Conservation (phyloP, 768 basidiomycete species). For the Suillus americanus region DNA sequence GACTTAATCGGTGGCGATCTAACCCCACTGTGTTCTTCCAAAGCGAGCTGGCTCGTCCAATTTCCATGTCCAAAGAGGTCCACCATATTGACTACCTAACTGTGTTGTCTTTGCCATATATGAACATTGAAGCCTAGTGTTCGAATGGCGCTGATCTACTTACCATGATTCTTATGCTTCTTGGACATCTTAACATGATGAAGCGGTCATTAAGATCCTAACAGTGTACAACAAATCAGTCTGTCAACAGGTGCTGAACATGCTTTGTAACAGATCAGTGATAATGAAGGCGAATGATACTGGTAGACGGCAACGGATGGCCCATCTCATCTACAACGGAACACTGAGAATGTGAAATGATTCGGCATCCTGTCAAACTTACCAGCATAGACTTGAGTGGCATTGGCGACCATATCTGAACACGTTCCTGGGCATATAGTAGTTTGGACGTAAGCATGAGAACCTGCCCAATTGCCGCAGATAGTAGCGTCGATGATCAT, state of each 20-base stretch:
- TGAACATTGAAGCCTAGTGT: neutral
- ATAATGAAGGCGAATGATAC: slow-evolving; percentile 3
- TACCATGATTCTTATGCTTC: neutral
- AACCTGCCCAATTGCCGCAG: slow-evolving; percentile 32
- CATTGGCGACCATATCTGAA: slow-evolving; percentile 48
- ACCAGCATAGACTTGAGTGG: slow-evolving; percentile 55
- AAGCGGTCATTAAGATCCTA: neutral
- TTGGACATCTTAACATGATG: neutral
- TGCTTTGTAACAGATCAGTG: too few relatives aligned
- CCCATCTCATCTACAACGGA: slow-evolving; percentile 48
- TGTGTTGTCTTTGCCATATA: slow-evolving; percentile 5
- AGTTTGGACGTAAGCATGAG: slow-evolving; percentile 20
- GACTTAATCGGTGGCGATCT: neutral
- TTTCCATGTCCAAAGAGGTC: slow-evolving; percentile 18
- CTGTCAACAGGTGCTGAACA: neutral
- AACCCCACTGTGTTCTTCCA: neutral
- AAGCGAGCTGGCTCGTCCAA: slow-evolving; percentile 8
- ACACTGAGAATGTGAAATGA: neutral
- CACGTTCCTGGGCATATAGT: slow-evolving; percentile 45
- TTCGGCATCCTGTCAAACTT: slow-evolving; percentile 18
- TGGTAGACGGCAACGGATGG: slow-evolving; percentile 54
- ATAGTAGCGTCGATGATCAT: slow-evolving; percentile 41
- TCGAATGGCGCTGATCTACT: neutral
- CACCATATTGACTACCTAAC: slow-evolving; percentile 25
- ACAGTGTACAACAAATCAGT: neutral